Conservation (phyloP, 2,329 filamentous ascomycete genomes). For the Aspergillus viridinutans region DNA sequence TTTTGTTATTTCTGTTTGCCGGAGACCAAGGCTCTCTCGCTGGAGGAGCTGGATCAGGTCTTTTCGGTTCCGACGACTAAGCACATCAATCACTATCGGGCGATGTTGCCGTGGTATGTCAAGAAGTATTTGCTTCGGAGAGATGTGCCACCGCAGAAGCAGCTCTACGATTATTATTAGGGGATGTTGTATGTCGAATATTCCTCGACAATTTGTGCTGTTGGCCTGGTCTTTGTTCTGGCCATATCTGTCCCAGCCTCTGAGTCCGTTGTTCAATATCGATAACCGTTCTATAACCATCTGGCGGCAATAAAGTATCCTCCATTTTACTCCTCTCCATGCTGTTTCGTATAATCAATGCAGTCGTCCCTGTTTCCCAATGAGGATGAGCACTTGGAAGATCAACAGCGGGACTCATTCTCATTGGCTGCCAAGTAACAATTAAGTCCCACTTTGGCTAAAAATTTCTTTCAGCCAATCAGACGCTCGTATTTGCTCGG, state of each 20-base stretch:
- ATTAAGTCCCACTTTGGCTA: not conserved
- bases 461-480: not conserved
- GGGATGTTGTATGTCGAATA: not conserved
- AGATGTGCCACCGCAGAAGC: slow-evolving; percentile 26
- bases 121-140: slow-evolving; percentile 23
- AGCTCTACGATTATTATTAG: slow-evolving; percentile 23
- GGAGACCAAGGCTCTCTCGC: slow-evolving; percentile 46
- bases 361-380: not conserved
- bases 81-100: slow-evolving; percentile 28
- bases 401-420: not conserved
- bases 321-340: too few species aligned
- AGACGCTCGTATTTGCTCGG: not conserved
- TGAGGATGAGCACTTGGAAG: not conserved
- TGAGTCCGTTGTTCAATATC: not conserved
- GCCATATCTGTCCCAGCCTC: too few species aligned
- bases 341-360: too few species aligned
- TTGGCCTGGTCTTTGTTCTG: not conserved
- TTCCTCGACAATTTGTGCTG: not conserved
- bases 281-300: not conserved
- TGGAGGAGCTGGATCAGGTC: slow-evolving; percentile 50
- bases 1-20: slow-evolving; percentile 51
- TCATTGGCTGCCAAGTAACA: not conserved
- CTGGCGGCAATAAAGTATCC: too few species aligned
- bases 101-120: slow-evolving; percentile 28
- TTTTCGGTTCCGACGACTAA: slow-evolving; percentile 49